These are phyloP conservation scores for Stylosanthes scabra DNA, from an alignment of 331 rosid species.

Conservation along the genomic window DNA sequence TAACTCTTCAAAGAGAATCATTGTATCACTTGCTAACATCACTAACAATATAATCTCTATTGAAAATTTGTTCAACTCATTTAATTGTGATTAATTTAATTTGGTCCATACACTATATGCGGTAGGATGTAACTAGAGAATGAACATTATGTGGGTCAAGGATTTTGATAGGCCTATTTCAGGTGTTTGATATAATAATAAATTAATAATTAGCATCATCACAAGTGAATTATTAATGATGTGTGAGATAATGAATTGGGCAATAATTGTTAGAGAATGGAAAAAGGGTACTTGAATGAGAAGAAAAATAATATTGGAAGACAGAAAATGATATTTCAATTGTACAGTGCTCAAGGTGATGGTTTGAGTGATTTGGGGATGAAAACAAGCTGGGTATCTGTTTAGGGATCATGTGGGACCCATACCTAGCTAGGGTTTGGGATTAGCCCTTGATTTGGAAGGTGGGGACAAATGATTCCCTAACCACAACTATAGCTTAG, in stretches of 20 bases:
- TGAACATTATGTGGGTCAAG: conserved; percentile 34
- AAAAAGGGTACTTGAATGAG: conserved; percentile 53
- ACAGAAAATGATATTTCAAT: conserved; percentile 57
- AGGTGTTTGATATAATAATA: not conserved
- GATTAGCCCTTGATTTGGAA: conserved; percentile 48
- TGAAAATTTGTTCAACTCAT: conserved; percentile 18
- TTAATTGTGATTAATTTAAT: conserved; percentile 23
- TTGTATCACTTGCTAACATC: conserved; percentile 1
- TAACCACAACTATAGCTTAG: conserved; percentile 59
- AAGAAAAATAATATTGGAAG: conserved; percentile 43
- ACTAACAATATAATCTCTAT: not conserved
- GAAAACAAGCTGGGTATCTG: conserved; percentile 57
- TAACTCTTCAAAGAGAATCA: conserved; percentile 10
- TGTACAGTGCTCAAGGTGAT: conserved; percentile 45
- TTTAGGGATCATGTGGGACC: conserved; percentile 54
- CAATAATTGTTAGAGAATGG: conserved; percentile 43
- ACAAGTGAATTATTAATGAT: conserved; percentile 38
- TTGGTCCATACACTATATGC: conserved; percentile 21
- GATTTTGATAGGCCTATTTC: conserved; percentile 38
- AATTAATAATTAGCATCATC: conserved; percentile 1
- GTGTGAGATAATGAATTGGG: conserved; percentile 1
- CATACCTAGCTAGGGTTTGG: conserved; percentile 26
- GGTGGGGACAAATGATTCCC: conserved; percentile 75
- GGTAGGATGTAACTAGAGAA: conserved; percentile 27
- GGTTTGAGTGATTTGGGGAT: conserved; percentile 53